These are phyloP conservation scores for Medicago ruthenica DNA, from an alignment of 306 rosid genomes.

Conservation along the genomic window DNA sequence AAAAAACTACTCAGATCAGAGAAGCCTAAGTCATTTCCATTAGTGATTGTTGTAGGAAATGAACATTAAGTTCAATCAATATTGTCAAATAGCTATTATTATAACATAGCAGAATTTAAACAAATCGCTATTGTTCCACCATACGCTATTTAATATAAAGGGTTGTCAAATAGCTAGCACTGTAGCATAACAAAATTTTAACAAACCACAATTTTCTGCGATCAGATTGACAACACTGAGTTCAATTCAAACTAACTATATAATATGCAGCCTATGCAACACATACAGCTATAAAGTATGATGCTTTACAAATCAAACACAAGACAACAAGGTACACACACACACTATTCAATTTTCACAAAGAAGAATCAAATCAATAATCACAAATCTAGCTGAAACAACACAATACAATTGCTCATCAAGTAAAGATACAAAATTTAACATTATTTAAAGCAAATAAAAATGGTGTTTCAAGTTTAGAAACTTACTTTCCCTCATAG, in stretches of 20 bases:
- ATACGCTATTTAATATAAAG: background rate
- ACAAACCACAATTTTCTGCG: background rate
- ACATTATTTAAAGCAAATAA: conserved; percentile 28
- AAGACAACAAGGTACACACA: background rate
- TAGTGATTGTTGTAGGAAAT: conserved; percentile 34
- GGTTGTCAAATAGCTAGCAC: background rate
- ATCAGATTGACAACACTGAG: background rate
- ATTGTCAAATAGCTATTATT: background rate
- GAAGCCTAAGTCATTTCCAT: conserved; percentile 37
- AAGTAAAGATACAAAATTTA: conserved; percentile 40
- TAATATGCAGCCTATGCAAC: conserved; percentile 19
- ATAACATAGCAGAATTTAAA: background rate
- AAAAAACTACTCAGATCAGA: conserved; percentile 34
- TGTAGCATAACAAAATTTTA: background rate
- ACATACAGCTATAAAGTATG: conserved; percentile 13
- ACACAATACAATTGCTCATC: conserved; percentile 40
- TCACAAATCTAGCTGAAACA: conserved; percentile 36
- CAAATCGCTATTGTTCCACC: background rate
- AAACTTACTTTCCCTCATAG: conserved; percentile 90
- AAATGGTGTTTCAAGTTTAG: conserved; percentile 21
- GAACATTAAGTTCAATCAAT: conserved; percentile 15
- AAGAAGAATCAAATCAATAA: conserved; percentile 4
- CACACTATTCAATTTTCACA: background rate
- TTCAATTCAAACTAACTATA: background rate
- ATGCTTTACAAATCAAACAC: conserved; percentile 33